Evolutionary conservation across 306 rosid species (phyloP), one percentile per base, ranked within the genome.

Genomic region (Trifolium subterraneum): DNA sequence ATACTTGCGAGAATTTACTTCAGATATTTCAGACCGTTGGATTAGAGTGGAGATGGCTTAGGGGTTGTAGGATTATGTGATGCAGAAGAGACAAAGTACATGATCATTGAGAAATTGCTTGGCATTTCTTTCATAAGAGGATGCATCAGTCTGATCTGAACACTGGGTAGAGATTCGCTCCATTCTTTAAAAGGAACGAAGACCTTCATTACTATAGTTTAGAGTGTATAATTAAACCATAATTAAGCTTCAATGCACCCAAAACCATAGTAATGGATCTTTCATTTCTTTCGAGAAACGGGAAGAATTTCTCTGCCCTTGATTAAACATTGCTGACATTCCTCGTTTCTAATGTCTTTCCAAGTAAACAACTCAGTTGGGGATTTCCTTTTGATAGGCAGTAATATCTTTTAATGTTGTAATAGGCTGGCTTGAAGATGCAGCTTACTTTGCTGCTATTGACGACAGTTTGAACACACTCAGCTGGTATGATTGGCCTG

Each of bases 391-490:
- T 35, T 74, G 73, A 66, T 54, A 68, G 75, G 79, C 64, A 60
- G 56, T 79, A 70, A 70, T 81, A 42, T 72, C 71, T 79, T 42
- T 52, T 58, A 39, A 62, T 71, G 52, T 79, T 87, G 75, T 77
- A 36, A 36, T 36, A 93, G 98, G 97, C 72, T 93, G 98, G 98
- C 97, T 93, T 61, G 90, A 89, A 80, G 98, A 93, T 86, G 96
- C 97, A 58, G 98, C 98, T 54, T 93, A 87, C 85, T 93, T 93
- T 86, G 94, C 98, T 80, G 94, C 98, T 52, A 93, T 93, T 81
- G 98, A 93, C 22, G 77, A 84, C 80, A 80, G 88, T 80, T 59
- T 87, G 79, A 81, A 86, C 85, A 62, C 84, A 73, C 31, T 89
- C 82, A 91, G 88, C 73, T 93, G 97, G 98, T 91, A 89, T 41